phyloP scores from a whole-genome alignment of 768 basidiomycete species.

The Tulasnella sp. region DNA sequence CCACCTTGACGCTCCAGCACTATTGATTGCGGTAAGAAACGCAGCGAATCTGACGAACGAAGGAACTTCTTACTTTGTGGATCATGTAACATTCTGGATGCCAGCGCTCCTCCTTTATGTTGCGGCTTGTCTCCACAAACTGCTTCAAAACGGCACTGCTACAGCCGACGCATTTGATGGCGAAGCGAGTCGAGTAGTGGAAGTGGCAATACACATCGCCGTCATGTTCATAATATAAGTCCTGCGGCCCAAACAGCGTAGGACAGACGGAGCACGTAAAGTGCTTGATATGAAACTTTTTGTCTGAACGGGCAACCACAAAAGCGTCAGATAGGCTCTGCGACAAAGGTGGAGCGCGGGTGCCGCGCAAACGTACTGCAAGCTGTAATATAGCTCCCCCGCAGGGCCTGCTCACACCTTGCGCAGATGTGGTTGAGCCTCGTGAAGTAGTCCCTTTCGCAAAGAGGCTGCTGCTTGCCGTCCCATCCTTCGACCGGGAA shows the following conservation, averaged over 20 bases:
- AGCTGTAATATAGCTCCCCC: slow-evolving; percentile 98
- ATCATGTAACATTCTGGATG: slow-evolving; percentile 99
- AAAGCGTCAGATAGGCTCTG: slow-evolving; percentile 7
- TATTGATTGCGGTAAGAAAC: slow-evolving; percentile 36
- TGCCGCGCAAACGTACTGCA: slow-evolving; percentile 64
- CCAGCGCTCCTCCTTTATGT: slow-evolving; percentile 98
- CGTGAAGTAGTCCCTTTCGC: slow-evolving; percentile 97
- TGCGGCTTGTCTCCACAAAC: slow-evolving; percentile 98
- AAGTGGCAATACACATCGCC: slow-evolving; percentile 98
- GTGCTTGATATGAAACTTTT: slow-evolving; percentile 99
- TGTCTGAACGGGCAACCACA: slow-evolving; percentile 50
- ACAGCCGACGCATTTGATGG: slow-evolving; percentile 97
- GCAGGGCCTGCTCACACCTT: slow-evolving; percentile 88
- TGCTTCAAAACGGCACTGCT: slow-evolving; percentile 97
- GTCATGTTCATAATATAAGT: slow-evolving; percentile 98
- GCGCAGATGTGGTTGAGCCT: slow-evolving; percentile 93
- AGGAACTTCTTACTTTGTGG: slow-evolving; percentile 70
- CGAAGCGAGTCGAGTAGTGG: slow-evolving; percentile 98
- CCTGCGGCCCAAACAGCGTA: slow-evolving; percentile 93
- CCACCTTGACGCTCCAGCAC: slow-evolving; percentile 97
- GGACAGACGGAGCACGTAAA: slow-evolving; percentile 98
- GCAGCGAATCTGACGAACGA: not conserved
- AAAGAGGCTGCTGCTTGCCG: slow-evolving; percentile 87
- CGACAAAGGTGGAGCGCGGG: not conserved
- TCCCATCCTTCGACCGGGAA: slow-evolving; percentile 95